These are phyloP conservation scores for Durusdinium trenchii DNA, from an alignment of 73 alveolate species.

Conservation along the genomic window DNA sequence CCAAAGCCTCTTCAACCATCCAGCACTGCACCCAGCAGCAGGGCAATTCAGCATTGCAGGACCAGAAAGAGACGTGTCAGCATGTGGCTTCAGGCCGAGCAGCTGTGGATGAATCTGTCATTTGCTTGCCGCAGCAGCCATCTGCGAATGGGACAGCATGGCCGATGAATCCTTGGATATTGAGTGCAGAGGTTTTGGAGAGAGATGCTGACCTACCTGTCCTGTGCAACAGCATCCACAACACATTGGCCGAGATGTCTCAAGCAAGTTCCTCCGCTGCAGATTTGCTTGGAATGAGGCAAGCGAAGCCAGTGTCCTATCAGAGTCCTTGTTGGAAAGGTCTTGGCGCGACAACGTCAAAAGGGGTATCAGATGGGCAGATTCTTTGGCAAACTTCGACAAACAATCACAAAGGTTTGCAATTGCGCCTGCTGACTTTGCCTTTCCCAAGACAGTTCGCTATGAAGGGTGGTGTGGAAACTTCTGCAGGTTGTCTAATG, in stretches of 20 bases:
- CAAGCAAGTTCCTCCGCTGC: neutral
- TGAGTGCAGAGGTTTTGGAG: neutral
- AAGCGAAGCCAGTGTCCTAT: neutral
- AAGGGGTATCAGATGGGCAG: constrained; percentile 18
- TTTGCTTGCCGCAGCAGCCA: neutral
- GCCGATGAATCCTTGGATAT: neutral
- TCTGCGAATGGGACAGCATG: neutral
- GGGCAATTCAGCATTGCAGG: too few relatives aligned
- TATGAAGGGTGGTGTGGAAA: constrained; percentile 6
- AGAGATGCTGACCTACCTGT: neutral
- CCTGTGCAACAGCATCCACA: neutral
- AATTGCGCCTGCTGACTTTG: neutral
- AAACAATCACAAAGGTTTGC: constrained; percentile 15
- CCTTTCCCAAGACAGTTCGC: neutral
- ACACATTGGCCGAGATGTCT: too few relatives aligned
- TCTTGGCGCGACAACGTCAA: neutral
- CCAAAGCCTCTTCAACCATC: too few relatives aligned
- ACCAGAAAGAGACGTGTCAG: neutral
- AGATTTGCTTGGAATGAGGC: neutral
- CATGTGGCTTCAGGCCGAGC: neutral
- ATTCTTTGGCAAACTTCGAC: neutral
- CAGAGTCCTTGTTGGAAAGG: neutral
- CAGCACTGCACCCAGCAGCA: too few relatives aligned
- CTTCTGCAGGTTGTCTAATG: neutral
- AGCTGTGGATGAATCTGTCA: neutral